A percentile compares a stretch with the other conserved stretches of the same genome.
Evolutionary conservation across 2,329 filamentous ascomycete species (phyloP).

Genomic region (Colletotrichum theobromicola): DNA sequence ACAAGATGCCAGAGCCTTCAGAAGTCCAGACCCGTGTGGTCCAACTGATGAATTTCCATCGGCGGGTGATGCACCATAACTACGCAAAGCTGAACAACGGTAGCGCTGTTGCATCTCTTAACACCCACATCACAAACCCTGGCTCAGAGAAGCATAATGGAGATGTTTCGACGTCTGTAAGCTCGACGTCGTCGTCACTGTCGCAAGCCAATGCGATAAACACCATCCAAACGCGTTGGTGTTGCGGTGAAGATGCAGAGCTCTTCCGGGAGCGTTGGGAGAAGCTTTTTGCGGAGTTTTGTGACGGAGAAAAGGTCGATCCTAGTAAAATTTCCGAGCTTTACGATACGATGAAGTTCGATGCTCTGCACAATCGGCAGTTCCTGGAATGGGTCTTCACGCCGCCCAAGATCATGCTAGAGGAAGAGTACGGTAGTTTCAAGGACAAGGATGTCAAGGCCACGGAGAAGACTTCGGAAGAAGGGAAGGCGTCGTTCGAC

Average conservation of each 20-base stretch:
- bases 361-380: conserved; percentile 93
- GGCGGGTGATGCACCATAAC: conserved; percentile 93
- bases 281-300: conserved; percentile 96
- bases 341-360: conserved; percentile 99
- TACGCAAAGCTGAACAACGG: conserved; percentile 79
- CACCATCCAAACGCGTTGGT: conserved; percentile 90
- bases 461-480: conserved; percentile 43
- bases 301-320: conserved; percentile 96
- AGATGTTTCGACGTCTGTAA: conserved; percentile 40
- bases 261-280: conserved; percentile 98
- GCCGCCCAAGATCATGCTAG: conserved; percentile 78
- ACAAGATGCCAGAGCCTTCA: conserved; percentile 92
- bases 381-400: conserved; percentile 99
- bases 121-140: conserved; percentile 59
- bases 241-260: conserved; percentile 92
- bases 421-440: conserved; percentile 66
- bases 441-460: conserved; percentile 37
- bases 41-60: conserved; percentile 97
- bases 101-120: conserved; percentile 64
- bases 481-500: conserved; percentile 43
- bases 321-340: conserved; percentile 98
- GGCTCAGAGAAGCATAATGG: conserved; percentile 49
- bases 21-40: conserved; percentile 92
- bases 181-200: conserved; percentile 53
- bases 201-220: conserved; percentile 68